Percentiles rank a stretch among this genome's conserved stretches.
These are phyloP conservation scores for Yueomyces sp. DNA, from an alignment of 805 yeast species.

Conservation along the genomic window DNA sequence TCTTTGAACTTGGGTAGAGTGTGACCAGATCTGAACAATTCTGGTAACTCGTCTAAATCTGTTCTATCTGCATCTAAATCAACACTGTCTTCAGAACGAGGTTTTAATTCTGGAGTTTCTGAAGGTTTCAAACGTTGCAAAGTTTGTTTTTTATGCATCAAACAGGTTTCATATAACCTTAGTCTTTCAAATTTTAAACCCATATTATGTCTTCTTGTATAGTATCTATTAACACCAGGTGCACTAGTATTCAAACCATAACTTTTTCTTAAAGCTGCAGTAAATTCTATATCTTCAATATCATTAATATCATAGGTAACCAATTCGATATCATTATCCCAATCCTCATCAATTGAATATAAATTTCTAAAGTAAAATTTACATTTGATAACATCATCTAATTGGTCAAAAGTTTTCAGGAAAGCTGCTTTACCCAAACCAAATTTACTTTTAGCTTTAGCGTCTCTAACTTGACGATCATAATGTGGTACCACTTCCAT, in stretches of 20 bases:
- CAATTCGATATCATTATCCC: slow-evolving; percentile 7
- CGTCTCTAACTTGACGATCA: neutral
- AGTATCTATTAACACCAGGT: neutral
- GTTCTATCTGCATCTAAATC: neutral
- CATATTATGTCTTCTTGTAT: neutral
- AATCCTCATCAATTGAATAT: slow-evolving; percentile 6
- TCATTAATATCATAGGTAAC: neutral
- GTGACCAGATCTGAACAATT: neutral
- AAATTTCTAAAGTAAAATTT: slow-evolving; percentile 8
- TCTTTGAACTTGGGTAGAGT: neutral
- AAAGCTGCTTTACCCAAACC: neutral
- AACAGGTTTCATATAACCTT: neutral
- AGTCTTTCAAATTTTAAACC: neutral
- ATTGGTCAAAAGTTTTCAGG: neutral
- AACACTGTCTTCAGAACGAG: neutral
- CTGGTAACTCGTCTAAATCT: neutral
- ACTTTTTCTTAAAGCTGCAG: neutral
- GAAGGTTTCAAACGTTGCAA: neutral
- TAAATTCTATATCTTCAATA: neutral
- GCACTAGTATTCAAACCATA: neutral
- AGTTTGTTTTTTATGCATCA: neutral
- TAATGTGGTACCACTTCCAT: neutral
- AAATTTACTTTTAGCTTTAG: neutral
- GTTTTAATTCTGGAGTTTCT: no score
- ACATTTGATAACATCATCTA: slow-evolving; percentile 1